Evolutionary conservation across 2,329 filamentous ascomycete species (phyloP).

Genomic region (Aureobasidium leucospermi): DNA sequence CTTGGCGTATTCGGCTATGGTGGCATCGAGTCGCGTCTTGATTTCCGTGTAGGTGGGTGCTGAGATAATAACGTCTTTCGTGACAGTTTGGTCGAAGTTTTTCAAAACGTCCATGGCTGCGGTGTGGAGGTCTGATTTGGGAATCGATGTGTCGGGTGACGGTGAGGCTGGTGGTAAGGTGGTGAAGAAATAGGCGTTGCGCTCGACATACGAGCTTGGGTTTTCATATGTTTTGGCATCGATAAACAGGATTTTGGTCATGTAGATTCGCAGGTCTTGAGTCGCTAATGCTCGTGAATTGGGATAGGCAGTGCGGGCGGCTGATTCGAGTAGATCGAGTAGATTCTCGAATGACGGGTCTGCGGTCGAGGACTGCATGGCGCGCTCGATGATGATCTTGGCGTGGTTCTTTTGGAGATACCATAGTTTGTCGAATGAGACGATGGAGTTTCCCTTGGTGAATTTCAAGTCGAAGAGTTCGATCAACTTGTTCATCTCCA

Average conservation of each 20-base stretch:
- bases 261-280: slow-evolving; percentile 37
- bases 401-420: slow-evolving; percentile 70
- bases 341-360: slow-evolving; percentile 28
- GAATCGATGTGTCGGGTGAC: slow-evolving; percentile 1
- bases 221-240: slow-evolving; percentile 53
- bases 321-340: slow-evolving; percentile 25
- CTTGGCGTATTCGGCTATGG: background rate
- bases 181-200: slow-evolving; percentile 52
- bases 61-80: background rate
- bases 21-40: background rate
- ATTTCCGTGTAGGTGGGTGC: background rate
- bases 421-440: slow-evolving; percentile 71
- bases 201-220: slow-evolving; percentile 47
- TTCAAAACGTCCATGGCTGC: slow-evolving; percentile 2
- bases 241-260: slow-evolving; percentile 44
- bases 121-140: background rate
- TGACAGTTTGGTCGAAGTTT: background rate
- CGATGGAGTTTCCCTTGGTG: slow-evolving; percentile 81
- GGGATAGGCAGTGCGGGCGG: slow-evolving; percentile 22
- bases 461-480: slow-evolving; percentile 77
- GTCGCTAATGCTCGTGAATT: slow-evolving; percentile 13
- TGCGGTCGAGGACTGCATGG: slow-evolving; percentile 18
- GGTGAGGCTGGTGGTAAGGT: slow-evolving; percentile 9
- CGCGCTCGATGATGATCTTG: slow-evolving; percentile 29
- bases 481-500: slow-evolving; percentile 64